These are phyloP conservation scores for Funneliformis mosseae DNA, from an alignment of 192 early-diverging fungal species.

Conservation along the genomic window DNA sequence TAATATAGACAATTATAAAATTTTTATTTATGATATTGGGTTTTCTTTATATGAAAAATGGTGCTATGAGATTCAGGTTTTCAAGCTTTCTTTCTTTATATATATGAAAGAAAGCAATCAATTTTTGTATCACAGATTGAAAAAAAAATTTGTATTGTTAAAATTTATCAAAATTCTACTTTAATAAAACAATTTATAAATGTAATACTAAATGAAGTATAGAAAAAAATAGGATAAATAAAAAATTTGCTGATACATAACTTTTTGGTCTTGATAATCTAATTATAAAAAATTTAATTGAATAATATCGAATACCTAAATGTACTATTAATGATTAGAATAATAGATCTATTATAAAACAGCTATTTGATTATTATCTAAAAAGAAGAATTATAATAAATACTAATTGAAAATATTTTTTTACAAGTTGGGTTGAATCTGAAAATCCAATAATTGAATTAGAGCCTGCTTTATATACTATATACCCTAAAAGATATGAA, in stretches of 20 bases:
- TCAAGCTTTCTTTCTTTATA: neutral
- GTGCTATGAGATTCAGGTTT: neutral
- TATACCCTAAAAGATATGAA: too few species aligned
- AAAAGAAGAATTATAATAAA: too few species aligned
- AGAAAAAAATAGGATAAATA: neutral
- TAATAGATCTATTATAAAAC: neutral
- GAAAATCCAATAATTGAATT: too few species aligned
- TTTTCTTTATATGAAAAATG: neutral
- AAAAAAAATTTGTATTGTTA: neutral
- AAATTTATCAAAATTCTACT: neutral
- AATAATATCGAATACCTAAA: neutral
- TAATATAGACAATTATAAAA: neutral
- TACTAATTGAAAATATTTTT: too few species aligned
- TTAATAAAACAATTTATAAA: neutral
- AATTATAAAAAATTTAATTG: conserved; percentile 8
- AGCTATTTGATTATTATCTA: too few species aligned
- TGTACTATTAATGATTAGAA: too few species aligned
- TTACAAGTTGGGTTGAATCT: too few species aligned
- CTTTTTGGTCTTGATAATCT: conserved; percentile 7
- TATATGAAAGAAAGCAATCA: neutral
- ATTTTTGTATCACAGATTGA: conserved; percentile 13
- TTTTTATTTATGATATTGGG: neutral
- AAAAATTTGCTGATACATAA: neutral
- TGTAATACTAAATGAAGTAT: neutral
- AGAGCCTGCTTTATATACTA: too few species aligned